Base-by-base conservation (phyloP, 1,284 basidiomycete species). In the Marasmius tenuissimus region DNA sequence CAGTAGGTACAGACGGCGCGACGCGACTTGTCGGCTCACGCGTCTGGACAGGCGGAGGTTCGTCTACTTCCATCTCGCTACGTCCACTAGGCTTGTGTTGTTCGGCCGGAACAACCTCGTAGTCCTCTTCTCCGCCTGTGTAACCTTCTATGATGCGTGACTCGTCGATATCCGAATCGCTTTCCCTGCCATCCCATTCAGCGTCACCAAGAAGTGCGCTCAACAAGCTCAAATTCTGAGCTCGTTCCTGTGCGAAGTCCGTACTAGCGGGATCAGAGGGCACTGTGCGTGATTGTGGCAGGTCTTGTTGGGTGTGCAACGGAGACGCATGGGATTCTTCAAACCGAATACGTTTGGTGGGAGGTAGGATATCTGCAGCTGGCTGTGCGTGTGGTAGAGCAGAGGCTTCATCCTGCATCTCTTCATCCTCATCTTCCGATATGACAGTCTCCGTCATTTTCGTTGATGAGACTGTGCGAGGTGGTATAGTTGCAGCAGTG, bases 21-120 rank as follows among this genome's bases (percentile, higher is more conserved):
- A 12, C 22, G 18, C 18, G 12, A 42, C 39, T n/a, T 14, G 37
- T 11, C 2, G 57, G 14, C 18, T 38, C 22, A 12, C 14, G 50
- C 7, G 50, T 12, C 34, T 6, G 55, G 4, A 16, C 27, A 12
- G 10, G n/a, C 10, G 33, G 18, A 12, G 54, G 16, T 10, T 63
- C 42, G 37, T 54, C 56, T 3, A 68, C 69, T 0, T 62, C 45
- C 49, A 65, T 60, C 38, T 67, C 63, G 34, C 61, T 58, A n/a
- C 57, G 63, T 42, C 59, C 45, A 34, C 18, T 14, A n/a, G 18
- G 57, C 45, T n/a, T 57, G 63, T n/a, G 63, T 49, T 27, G 27
- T 2, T 27, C 27, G 14, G 50, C 54, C 2, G 61, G 56, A 4
- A 38, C 39, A 35, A 38, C 38, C 9, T 54, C 34, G 4, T 16